A percentile compares a stretch with the other conserved stretches of the same genome.
phyloP scores from a whole-genome alignment of 1,284 basidiomycete genomes.

The Blastosporella zonata region DNA sequence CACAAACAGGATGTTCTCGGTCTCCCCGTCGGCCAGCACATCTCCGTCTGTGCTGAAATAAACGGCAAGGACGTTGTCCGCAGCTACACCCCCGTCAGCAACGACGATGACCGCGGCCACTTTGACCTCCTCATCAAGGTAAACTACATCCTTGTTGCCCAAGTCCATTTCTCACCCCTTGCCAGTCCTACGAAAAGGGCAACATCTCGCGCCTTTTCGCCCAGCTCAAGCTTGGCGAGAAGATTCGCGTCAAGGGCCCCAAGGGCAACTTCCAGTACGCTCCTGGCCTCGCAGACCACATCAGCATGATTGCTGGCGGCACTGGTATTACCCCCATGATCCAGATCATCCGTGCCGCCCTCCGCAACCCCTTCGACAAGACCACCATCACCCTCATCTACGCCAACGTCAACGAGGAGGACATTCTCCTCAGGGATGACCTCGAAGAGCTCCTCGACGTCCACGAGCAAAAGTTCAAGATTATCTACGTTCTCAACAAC shows the following conservation, averaged over 20 bases:
- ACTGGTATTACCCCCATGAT: constrained; percentile 98
- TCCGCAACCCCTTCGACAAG: constrained; percentile 82
- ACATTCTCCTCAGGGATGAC: constrained; percentile 87
- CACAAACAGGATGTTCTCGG: constrained; percentile 76
- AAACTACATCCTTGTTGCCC: constrained; percentile 15
- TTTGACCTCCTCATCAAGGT: constrained; percentile 98
- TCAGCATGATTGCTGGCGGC: constrained; percentile 96
- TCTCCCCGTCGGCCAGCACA: constrained; percentile 95
- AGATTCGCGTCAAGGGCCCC: constrained; percentile 89
- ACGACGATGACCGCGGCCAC: constrained; percentile 88
- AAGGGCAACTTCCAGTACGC: constrained; percentile 90
- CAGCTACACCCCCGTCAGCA: constrained; percentile 93
- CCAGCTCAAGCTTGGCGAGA: constrained; percentile 81
- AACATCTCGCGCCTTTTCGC: constrained; percentile 90
- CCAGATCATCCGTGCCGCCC: constrained; percentile 89
- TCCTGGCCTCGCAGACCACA: constrained; percentile 63
- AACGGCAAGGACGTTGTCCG: constrained; percentile 88
- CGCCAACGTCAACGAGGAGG: constrained; percentile 89
- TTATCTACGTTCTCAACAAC: constrained; percentile 94
- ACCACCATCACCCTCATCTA: constrained; percentile 89
- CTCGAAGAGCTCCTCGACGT: constrained; percentile 75
- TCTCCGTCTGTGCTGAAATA: constrained; percentile 88
- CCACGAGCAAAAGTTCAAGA: constrained; percentile 72
- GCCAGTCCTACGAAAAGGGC: constrained; percentile 90
- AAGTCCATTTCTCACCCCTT: constrained; percentile 8